Evolutionary conservation across 1,139 yeast species (phyloP).

Genomic region (Kazachstania sp.): DNA sequence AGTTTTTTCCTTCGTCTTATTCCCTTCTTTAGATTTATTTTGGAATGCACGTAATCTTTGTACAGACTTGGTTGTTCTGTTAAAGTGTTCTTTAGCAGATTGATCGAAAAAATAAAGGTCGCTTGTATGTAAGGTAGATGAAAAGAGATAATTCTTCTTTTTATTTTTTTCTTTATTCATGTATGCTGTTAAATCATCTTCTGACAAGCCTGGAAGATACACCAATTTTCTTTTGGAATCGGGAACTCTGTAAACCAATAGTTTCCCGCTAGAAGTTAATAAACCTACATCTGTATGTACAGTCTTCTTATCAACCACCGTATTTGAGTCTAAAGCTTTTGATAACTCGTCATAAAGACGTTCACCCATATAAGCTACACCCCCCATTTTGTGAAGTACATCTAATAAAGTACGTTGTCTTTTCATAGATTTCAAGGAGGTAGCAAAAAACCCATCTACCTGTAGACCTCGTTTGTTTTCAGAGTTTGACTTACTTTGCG

Average conservation of each 20-base stretch:
- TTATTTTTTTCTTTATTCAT: slow-evolving; percentile 21
- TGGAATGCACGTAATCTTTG: slow-evolving; percentile 28
- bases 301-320: slow-evolving; percentile 29
- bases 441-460: slow-evolving; percentile 29
- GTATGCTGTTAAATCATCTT: slow-evolving; percentile 16
- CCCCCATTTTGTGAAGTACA: slow-evolving; percentile 23
- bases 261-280: slow-evolving; percentile 21
- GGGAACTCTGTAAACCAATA: slow-evolving; percentile 15
- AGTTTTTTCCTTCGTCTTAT: background rate
- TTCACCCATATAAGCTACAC: slow-evolving; percentile 26
- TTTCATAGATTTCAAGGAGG: slow-evolving; percentile 27
- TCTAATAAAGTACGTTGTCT: slow-evolving; percentile 29
- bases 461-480: slow-evolving; percentile 8
- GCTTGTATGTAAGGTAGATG: slow-evolving; percentile 25
- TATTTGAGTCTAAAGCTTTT: slow-evolving; percentile 22
- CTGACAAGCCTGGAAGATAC: slow-evolving; percentile 19
- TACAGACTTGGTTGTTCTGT: slow-evolving; percentile 25
- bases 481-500: background rate
- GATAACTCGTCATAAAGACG: slow-evolving; percentile 27
- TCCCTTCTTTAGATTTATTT: slow-evolving; percentile 7
- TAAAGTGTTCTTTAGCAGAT: slow-evolving; percentile 25
- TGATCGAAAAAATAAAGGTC: slow-evolving; percentile 31
- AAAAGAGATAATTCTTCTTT: slow-evolving; percentile 17
- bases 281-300: slow-evolving; percentile 25
- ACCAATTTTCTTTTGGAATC: slow-evolving; percentile 17